Evolutionary conservation across 352 stramenopile species (phyloP).

Genomic region (Phytophthora capsici): DNA sequence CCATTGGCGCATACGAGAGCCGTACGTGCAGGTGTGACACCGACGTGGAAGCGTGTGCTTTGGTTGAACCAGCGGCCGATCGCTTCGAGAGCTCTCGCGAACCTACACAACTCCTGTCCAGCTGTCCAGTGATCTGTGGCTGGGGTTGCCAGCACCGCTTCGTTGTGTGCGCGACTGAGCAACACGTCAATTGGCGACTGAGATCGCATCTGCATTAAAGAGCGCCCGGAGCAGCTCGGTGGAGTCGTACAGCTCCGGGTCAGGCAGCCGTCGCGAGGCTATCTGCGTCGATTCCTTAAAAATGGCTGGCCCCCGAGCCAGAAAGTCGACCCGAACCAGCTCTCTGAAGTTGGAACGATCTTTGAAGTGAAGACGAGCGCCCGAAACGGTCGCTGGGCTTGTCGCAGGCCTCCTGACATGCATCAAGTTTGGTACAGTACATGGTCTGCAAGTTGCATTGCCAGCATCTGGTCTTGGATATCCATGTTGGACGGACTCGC

Average conservation of each 20-base stretch:
- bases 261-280: background rate
- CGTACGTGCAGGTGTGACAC: constrained; percentile 1
- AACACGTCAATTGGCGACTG: constrained; percentile 34
- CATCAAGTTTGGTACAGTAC: background rate
- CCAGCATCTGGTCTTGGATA: constrained; percentile 15
- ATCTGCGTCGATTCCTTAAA: constrained; percentile 17
- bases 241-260: constrained; percentile 3
- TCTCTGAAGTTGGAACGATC: constrained; percentile 40
- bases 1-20: background rate
- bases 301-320: constrained; percentile 14
- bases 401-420: constrained; percentile 28
- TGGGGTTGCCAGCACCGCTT: constrained; percentile 20
- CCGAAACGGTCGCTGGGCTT: constrained; percentile 31
- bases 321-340: constrained; percentile 34
- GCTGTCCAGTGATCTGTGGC: constrained; percentile 30
- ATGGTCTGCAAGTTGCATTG: background rate
- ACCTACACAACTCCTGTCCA: constrained; percentile 34
- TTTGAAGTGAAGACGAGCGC: constrained; percentile 30
- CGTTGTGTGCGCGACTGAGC: constrained; percentile 37
- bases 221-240: constrained; percentile 19
- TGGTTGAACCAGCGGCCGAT: constrained; percentile 15
- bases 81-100: constrained; percentile 33
- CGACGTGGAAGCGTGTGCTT: constrained; percentile 1
- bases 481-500: too few species aligned
- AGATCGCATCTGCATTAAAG: constrained; percentile 9